A percentile compares a stretch with the other conserved stretches of the same genome.
Conservation (phyloP, 139 green algal species). For the Chlamydomonas sp. region DNA sequence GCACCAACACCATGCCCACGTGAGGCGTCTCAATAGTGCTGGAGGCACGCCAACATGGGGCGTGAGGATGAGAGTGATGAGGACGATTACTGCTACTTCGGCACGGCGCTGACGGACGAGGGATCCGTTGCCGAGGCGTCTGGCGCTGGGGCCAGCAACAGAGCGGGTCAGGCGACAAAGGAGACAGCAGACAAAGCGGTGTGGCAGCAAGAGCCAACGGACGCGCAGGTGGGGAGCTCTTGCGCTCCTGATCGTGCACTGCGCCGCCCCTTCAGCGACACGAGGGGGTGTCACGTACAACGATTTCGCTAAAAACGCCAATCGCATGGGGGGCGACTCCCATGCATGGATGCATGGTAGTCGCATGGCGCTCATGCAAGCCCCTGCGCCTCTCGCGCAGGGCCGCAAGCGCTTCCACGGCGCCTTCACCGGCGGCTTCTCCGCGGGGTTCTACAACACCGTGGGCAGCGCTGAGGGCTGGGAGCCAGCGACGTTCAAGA, state of each 20-base stretch:
- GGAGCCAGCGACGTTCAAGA: constrained; percentile 67
- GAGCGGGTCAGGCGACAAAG: too few species aligned
- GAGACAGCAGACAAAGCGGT: too few species aligned
- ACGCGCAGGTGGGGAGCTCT: too few species aligned
- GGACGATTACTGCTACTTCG: constrained; percentile 64
- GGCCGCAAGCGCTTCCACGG: constrained; percentile 73
- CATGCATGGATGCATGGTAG: not conserved
- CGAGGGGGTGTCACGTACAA: constrained; percentile 34
- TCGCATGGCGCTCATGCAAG: not conserved
- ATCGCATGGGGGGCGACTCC: too few species aligned
- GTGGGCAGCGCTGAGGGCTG: constrained; percentile 82
- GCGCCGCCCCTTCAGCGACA: too few species aligned
- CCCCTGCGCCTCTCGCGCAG: not conserved
- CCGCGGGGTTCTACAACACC: constrained; percentile 91
- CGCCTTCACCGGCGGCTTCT: constrained; percentile 92
- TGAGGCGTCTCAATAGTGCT: too few species aligned
- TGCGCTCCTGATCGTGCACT: too few species aligned
- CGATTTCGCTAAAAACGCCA: not conserved
- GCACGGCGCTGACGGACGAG: constrained; percentile 58
- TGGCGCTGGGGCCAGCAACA: too few species aligned
- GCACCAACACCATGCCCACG: too few species aligned
- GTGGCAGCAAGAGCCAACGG: constrained; percentile 69
- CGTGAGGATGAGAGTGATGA: constrained; percentile 4
- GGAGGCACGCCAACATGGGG: too few species aligned
- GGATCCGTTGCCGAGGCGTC: too few species aligned